These are phyloP conservation scores for Trypanosoma melophagium DNA, from an alignment of 208 protist genomes.

Conservation along the genomic window DNA sequence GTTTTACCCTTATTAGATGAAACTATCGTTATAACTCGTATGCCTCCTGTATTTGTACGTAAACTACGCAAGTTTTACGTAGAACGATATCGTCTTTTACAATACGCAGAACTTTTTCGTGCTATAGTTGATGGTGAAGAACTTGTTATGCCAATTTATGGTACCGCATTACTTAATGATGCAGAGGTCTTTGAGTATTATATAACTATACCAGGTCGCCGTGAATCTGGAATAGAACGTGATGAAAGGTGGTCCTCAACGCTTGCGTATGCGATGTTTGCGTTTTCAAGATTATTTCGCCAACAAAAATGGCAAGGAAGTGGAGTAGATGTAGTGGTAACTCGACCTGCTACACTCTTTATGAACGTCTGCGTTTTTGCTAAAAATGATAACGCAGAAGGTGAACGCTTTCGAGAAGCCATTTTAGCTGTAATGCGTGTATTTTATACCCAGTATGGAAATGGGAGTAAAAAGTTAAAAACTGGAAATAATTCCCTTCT, in stretches of 20 bases:
- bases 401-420: constrained; percentile 48
- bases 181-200: constrained; percentile 52
- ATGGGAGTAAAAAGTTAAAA: constrained; percentile 2
- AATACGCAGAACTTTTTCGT: constrained; percentile 31
- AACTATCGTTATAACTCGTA: constrained; percentile 21
- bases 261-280: constrained; percentile 40
- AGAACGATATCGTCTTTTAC: constrained; percentile 22
- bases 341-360: constrained; percentile 30
- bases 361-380: constrained; percentile 82
- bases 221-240: constrained; percentile 35
- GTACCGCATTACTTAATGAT: constrained; percentile 47
- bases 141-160: constrained; percentile 15
- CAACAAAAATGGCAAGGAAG: constrained; percentile 17
- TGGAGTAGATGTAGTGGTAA: constrained; percentile 18
- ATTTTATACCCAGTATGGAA: background rate
- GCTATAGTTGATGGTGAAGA: constrained; percentile 28
- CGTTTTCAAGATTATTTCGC: constrained; percentile 33
- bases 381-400: constrained; percentile 72
- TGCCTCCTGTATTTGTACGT: constrained; percentile 31
- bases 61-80: constrained; percentile 28
- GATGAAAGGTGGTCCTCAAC: constrained; percentile 44
- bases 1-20: constrained; percentile 23
- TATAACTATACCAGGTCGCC: constrained; percentile 49
- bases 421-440: constrained; percentile 30
- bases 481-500: background rate